Conservation (phyloP, 139 green algal genomes). For the Chlorella ohadii region DNA sequence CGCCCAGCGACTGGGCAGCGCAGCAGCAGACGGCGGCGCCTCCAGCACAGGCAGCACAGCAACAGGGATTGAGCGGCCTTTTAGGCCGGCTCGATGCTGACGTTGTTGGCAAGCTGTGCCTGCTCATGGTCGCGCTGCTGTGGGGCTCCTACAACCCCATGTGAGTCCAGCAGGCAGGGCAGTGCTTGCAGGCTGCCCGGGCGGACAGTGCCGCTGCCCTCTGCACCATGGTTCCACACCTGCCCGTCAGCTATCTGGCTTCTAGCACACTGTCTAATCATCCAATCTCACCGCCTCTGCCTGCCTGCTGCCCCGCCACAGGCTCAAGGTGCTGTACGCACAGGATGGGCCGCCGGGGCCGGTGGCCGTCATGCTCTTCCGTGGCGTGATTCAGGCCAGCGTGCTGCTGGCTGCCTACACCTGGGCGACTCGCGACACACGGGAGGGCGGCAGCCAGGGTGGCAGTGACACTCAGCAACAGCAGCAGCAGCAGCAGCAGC, state of each 20-base stretch:
- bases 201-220: no score
- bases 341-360: constrained; percentile 22
- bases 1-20: no score
- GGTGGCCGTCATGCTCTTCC: constrained; percentile 26
- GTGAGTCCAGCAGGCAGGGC: no score
- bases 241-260: no score
- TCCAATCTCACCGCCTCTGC: no score
- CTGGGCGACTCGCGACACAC: not conserved
- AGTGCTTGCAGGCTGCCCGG: no score
- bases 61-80: not conserved
- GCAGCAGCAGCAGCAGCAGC: not conserved
- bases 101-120: constrained; percentile 21
- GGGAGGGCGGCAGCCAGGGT: not conserved
- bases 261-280: no score
- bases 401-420: constrained; percentile 29
- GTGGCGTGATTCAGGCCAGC: constrained; percentile 32
- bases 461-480: not conserved
- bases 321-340: constrained; percentile 32
- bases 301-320: no score
- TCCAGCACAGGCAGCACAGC: not conserved
- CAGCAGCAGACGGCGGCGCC: not conserved
- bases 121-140: constrained; percentile 26
- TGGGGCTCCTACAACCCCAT: constrained; percentile 45
- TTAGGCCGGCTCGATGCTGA: not conserved
- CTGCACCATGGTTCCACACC: no score